Evolutionary conservation across 2,329 filamentous ascomycete species (phyloP).

Genomic region (Rosellinia necatrix): DNA sequence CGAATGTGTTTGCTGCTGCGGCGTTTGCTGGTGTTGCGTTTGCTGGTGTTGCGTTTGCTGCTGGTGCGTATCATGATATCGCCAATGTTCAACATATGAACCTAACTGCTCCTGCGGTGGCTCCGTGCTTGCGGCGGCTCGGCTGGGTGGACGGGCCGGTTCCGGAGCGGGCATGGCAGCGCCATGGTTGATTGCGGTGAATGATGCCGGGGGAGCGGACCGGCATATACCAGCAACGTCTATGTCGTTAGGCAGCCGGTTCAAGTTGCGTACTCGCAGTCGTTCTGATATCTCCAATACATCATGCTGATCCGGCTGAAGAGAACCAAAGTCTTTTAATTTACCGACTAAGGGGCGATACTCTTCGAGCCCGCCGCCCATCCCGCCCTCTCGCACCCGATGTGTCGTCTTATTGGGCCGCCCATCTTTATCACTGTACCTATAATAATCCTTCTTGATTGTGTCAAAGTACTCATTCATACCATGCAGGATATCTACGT

Average conservation of each 20-base stretch:
- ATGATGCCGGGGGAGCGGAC: conserved; percentile 42
- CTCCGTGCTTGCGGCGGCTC: background rate
- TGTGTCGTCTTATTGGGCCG: conserved; percentile 39
- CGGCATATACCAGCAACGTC: conserved; percentile 34
- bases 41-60: conserved; percentile 18
- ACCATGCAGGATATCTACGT: conserved; percentile 56
- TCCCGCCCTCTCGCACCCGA: conserved; percentile 48
- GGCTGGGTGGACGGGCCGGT: conserved; percentile 16
- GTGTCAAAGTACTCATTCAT: conserved; percentile 58
- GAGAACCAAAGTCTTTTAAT: conserved; percentile 51
- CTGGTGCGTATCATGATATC: too few relatives aligned
- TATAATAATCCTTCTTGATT: conserved; percentile 55
- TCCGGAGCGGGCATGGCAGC: conserved; percentile 27
- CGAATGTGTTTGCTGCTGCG: conserved; percentile 11
- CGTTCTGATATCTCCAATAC: conserved; percentile 36
- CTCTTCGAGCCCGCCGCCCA: conserved; percentile 59
- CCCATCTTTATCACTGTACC: conserved; percentile 37
- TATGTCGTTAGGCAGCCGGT: conserved; percentile 37
- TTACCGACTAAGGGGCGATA: conserved; percentile 50
- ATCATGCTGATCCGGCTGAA: conserved; percentile 43
- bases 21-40: conserved; percentile 9
- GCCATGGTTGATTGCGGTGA: conserved; percentile 47
- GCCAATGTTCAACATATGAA: conserved; percentile 29
- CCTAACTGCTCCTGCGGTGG: conserved; percentile 25
- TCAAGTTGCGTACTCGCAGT: conserved; percentile 40